Conservation (phyloP, 352 stramenopile species). For the Globisporangium nunn region DNA sequence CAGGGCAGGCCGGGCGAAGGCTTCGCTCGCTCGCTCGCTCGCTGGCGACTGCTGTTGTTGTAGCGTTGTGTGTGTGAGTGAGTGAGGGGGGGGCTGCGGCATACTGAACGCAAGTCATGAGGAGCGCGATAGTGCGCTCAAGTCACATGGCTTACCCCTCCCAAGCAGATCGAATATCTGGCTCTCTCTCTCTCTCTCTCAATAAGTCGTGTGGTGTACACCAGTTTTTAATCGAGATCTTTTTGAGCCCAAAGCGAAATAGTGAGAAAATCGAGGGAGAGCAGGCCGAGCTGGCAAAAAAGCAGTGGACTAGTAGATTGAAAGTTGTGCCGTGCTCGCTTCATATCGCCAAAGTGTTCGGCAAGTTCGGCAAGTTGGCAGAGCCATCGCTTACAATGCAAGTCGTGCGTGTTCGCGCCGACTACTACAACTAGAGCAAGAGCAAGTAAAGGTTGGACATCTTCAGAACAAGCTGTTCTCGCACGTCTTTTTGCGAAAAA, state of each 20-base stretch:
- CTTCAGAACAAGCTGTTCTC: no score
- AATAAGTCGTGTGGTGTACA: neutral
- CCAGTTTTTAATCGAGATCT: neutral
- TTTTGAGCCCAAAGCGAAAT: neutral
- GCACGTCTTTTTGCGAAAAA: no score
- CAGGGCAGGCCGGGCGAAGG: neutral
- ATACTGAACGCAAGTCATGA: neutral
- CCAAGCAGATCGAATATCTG: neutral
- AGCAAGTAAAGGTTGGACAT: no score
- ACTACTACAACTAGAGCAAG: no score
- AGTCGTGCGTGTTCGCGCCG: no score
- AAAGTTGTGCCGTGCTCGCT: no score
- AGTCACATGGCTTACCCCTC: neutral
- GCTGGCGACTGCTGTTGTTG: constrained; percentile 3
- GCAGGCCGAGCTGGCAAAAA: no score
- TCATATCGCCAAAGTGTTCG: no score
- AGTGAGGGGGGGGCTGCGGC: neutral
- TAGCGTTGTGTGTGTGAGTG: constrained; percentile 1
- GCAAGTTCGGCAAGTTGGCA: no score
- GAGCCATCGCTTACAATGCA: no score
- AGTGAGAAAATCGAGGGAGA: neutral
- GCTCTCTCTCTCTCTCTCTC: neutral
- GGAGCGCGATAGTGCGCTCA: neutral
- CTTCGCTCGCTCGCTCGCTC: neutral
- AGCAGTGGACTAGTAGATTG: no score